phyloP scores from a whole-genome alignment of 768 basidiomycete species.

The Lyophyllum decastes region DNA sequence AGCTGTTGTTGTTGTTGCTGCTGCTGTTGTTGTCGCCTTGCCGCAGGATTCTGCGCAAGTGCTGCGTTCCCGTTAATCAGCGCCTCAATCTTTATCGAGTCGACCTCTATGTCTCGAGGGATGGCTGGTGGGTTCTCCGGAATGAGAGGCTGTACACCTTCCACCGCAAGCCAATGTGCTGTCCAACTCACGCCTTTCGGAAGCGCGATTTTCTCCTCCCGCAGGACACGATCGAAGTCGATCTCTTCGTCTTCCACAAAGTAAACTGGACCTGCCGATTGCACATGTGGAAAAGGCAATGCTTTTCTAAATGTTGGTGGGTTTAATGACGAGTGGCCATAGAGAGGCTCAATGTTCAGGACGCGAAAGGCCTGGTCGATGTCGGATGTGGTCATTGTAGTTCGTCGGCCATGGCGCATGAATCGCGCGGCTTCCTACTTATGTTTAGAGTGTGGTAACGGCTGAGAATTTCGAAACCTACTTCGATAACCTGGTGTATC shows the following conservation, averaged over 20 bases:
- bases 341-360: slow-evolving; percentile 95
- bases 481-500: slow-evolving; percentile 93
- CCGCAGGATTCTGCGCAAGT: slow-evolving; percentile 19
- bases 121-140: slow-evolving; percentile 24
- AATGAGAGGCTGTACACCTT: slow-evolving; percentile 74
- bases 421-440: slow-evolving; percentile 91
- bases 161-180: slow-evolving; percentile 98
- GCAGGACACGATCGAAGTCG: slow-evolving; percentile 89
- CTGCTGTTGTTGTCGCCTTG: slow-evolving; percentile 43
- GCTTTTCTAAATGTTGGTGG: slow-evolving; percentile 63
- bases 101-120: slow-evolving; percentile 26
- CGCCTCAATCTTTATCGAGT: slow-evolving; percentile 32
- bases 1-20: slow-evolving; percentile 69
- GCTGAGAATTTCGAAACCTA: slow-evolving; percentile 29
- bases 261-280: slow-evolving; percentile 74
- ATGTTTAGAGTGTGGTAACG: slow-evolving; percentile 6
- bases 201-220: slow-evolving; percentile 81
- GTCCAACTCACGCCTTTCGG: slow-evolving; percentile 85
- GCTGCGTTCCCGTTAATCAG: slow-evolving; percentile 18
- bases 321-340: slow-evolving; percentile 75
- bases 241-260: slow-evolving; percentile 97
- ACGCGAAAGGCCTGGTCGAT: slow-evolving; percentile 93
- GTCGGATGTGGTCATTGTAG: slow-evolving; percentile 87
- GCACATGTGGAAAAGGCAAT: slow-evolving; percentile 50
- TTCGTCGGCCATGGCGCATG: slow-evolving; percentile 91